Base-by-base conservation (phyloP, 1,139 yeast genomes). In the Saccharomycopsis hybrid region DNA sequence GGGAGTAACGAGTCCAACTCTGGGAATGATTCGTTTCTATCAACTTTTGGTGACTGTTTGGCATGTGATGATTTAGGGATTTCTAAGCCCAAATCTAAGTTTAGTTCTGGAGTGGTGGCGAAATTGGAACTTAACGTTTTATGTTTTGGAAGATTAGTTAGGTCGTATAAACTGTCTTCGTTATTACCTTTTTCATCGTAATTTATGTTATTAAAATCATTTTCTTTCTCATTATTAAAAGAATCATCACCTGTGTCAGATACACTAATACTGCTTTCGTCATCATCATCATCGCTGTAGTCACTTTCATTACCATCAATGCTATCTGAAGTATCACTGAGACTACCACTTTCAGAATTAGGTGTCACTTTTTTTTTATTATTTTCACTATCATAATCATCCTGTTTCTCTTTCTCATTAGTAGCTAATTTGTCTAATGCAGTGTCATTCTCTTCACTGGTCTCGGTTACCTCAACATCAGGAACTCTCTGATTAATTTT, bases 1-100 rank as follows among this genome's bases (percentile, higher is more conserved):
- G 36, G 28, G 5, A 52, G 33, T 3, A 49, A 13, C 5, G 48
- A 18, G n/a, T 48, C 43, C 42, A 52, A 28, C n/a, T 44, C 46
- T 3, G 27, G 30, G 24, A 5, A 47, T 4, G 43, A 29, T 8
- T 30, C 29, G 9, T 32, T 29, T 13, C 24, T 8, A 18, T 29
- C 18, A 13, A 46, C 8, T 39, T 35, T 51, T n/a, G 52, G 49
- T 11, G 51, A 42, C 4, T 24, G 13, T 28, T 32, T 41, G 4
- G 30, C 11, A 41, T 51, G 48, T 3, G 47, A 13, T 13, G 31
- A 11, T n/a, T 42, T n/a, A 8, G 54, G 51, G 11, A 48, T 33
- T 29, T 30, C 32, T 29, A 44, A 33, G 7, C 13, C 24, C 18
- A 18, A 18, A 18, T 18, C 18, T 18, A 18, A 18, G 2, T 43